A percentile compares a stretch with the other conserved stretches of the same genome.
Conservation (phyloP, 1,139 yeast genomes). For the Pichia sp. region DNA sequence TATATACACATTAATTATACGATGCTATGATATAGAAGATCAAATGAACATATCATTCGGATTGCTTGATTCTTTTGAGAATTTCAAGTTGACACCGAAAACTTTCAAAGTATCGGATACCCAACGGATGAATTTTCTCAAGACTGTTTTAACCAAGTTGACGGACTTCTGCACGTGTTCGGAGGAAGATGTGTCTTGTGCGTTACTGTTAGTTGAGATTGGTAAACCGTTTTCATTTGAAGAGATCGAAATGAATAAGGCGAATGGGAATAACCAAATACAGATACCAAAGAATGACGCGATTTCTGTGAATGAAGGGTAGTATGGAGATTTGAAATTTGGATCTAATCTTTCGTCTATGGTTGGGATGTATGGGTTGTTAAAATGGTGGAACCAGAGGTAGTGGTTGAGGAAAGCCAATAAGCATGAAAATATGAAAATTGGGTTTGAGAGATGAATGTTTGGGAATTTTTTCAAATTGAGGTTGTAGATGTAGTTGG, state of each 20-base stretch:
- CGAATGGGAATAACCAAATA: constrained; percentile 93
- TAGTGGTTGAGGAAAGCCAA: constrained; percentile 80
- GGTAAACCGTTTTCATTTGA: constrained; percentile 93
- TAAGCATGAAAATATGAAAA: constrained; percentile 67
- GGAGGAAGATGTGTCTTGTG: too few relatives aligned
- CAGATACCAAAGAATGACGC: constrained; percentile 93
- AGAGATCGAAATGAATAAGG: constrained; percentile 86
- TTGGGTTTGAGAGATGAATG: constrained; percentile 69
- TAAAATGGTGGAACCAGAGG: constrained; percentile 87
- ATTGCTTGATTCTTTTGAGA: too few relatives aligned
- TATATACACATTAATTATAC: too few relatives aligned
- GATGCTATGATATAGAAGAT: too few relatives aligned
- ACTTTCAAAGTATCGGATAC: not conserved
- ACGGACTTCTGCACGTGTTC: too few relatives aligned
- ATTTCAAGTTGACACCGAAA: constrained; percentile 15
- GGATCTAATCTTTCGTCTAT: constrained; percentile 55
- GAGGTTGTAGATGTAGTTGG: constrained; percentile 72
- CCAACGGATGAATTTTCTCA: too few relatives aligned
- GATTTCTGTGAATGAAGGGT: constrained; percentile 83
- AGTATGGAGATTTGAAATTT: constrained; percentile 60
- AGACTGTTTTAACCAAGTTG: constrained; percentile 15
- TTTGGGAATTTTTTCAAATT: constrained; percentile 82
- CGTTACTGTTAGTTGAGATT: constrained; percentile 6
- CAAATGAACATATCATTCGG: too few relatives aligned
- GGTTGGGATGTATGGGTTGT: constrained; percentile 60